These are phyloP conservation scores for Jimgerdemannia flammicorona DNA, from an alignment of 192 early-diverging fungal species.

Conservation along the genomic window DNA sequence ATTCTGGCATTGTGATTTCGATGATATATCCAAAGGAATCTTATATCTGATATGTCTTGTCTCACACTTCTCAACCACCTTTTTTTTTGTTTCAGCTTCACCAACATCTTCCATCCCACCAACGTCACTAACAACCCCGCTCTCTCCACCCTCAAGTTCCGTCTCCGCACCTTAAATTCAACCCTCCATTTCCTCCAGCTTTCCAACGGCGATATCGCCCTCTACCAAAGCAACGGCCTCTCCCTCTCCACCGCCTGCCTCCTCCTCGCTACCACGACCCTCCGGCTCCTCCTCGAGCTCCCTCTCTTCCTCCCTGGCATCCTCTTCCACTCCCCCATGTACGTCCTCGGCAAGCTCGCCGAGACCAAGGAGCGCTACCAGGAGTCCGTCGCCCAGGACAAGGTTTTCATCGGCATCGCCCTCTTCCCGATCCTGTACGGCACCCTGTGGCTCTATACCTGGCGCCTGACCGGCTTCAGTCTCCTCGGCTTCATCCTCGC, in stretches of 20 bases:
- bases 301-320: slow-evolving; percentile 44
- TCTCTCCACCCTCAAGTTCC: slow-evolving; percentile 13
- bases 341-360: slow-evolving; percentile 29
- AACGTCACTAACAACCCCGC: neutral
- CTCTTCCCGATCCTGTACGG: slow-evolving; percentile 25
- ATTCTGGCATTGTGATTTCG: no score
- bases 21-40: no score
- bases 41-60: no score
- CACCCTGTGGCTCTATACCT: slow-evolving; percentile 22
- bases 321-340: slow-evolving; percentile 38
- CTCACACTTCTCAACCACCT: neutral
- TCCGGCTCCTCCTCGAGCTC: slow-evolving; percentile 26
- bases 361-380: slow-evolving; percentile 35
- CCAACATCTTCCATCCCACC: slow-evolving; percentile 16
- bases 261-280: slow-evolving; percentile 16
- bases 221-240: slow-evolving; percentile 34
- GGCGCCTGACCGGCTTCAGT: slow-evolving; percentile 22
- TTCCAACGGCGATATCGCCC: slow-evolving; percentile 29
- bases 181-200: slow-evolving; percentile 21
- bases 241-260: slow-evolving; percentile 20
- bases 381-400: slow-evolving; percentile 40
- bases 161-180: slow-evolving; percentile 21
- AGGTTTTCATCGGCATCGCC: slow-evolving; percentile 22
- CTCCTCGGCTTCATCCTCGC: slow-evolving; percentile 21
- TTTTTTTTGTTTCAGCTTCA: slow-evolving; percentile 9